Evolutionary conservation across 1,284 basidiomycete genomes (phyloP).

Genomic region (Heliocybe sulcata): DNA sequence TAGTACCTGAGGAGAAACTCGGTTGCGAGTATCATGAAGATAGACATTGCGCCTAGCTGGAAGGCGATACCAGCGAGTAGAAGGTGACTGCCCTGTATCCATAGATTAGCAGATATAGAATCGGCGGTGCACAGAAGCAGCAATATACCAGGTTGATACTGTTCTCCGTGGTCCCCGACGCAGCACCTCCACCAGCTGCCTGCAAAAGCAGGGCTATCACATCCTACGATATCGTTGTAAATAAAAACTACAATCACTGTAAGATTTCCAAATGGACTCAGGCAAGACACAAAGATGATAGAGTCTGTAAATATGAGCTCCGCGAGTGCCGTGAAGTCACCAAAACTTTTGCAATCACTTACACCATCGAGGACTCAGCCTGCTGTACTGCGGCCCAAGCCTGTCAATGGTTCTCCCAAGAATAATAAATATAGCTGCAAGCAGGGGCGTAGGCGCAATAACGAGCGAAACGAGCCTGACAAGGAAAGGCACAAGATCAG

Average conservation of each 20-base stretch:
- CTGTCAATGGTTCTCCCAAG: constrained; percentile 33
- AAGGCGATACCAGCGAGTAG: constrained; percentile 44
- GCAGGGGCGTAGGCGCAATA: constrained; percentile 38
- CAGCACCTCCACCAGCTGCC: constrained; percentile 31
- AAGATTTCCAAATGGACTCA: too few species aligned
- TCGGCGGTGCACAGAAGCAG: not conserved
- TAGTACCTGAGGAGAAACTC: constrained; percentile 42
- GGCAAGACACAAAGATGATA: constrained; percentile 26
- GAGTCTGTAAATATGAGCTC: too few species aligned
- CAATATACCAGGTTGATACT: not conserved
- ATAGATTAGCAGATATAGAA: not conserved
- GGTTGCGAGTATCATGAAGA: constrained; percentile 31
- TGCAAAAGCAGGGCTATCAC: constrained; percentile 34
- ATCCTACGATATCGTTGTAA: too few species aligned
- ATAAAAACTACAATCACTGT: too few species aligned
- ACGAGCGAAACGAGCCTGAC: constrained; percentile 12
- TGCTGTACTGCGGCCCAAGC: constrained; percentile 35
- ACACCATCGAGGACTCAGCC: constrained; percentile 23
- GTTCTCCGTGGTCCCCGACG: not conserved
- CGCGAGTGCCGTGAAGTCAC: too few species aligned
- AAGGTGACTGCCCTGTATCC: constrained; percentile 30
- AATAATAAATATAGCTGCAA: constrained; percentile 42
- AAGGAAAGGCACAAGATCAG: not conserved
- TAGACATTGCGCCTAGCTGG: constrained; percentile 33
- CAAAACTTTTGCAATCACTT: too few species aligned